Percentiles rank a stretch among this genome's conserved stretches.
These are phyloP conservation scores for Fusarium begoniae DNA, from an alignment of 2,329 filamentous ascomycete genomes.

Conservation along the genomic window DNA sequence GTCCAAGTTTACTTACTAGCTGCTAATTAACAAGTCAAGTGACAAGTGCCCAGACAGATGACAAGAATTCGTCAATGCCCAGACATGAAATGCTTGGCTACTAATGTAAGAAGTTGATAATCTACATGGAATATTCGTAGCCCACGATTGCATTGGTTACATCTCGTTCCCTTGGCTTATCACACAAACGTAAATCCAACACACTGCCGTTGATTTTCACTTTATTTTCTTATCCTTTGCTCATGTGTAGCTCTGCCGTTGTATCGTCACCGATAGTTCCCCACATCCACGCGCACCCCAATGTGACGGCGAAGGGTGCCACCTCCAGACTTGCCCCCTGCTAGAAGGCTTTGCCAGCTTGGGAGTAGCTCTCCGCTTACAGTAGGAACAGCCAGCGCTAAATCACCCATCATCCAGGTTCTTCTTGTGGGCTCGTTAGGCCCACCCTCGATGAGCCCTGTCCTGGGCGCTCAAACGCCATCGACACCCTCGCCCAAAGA, in stretches of 20 bases:
- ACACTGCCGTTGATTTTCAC: not conserved
- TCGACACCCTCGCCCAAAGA: slow-evolving; percentile 27
- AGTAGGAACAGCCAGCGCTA: slow-evolving; percentile 11
- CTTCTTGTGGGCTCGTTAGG: slow-evolving; percentile 21
- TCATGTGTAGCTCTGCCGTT: not conserved
- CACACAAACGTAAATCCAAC: not conserved
- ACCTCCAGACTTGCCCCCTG: slow-evolving; percentile 36
- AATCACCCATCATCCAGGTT: slow-evolving; percentile 34
- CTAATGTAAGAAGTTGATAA: not conserved
- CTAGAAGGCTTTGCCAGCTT: slow-evolving; percentile 18
- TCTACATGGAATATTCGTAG: not conserved
- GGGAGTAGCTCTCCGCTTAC: slow-evolving; percentile 25
- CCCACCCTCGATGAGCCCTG: slow-evolving; percentile 29
- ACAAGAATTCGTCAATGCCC: slow-evolving; percentile 2
- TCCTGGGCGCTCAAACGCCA: slow-evolving; percentile 22
- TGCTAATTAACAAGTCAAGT: not conserved
- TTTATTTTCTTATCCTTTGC: not conserved
- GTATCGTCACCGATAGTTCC: slow-evolving; percentile 24
- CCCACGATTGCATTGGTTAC: not conserved
- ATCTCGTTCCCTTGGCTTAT: not conserved
- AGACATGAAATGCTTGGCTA: not conserved
- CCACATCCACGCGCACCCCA: slow-evolving; percentile 24
- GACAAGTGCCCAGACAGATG: not conserved
- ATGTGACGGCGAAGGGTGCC: slow-evolving; percentile 32
- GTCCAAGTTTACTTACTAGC: not conserved